phyloP scores from a whole-genome alignment of 768 basidiomycete species.

The Russula sp. region DNA sequence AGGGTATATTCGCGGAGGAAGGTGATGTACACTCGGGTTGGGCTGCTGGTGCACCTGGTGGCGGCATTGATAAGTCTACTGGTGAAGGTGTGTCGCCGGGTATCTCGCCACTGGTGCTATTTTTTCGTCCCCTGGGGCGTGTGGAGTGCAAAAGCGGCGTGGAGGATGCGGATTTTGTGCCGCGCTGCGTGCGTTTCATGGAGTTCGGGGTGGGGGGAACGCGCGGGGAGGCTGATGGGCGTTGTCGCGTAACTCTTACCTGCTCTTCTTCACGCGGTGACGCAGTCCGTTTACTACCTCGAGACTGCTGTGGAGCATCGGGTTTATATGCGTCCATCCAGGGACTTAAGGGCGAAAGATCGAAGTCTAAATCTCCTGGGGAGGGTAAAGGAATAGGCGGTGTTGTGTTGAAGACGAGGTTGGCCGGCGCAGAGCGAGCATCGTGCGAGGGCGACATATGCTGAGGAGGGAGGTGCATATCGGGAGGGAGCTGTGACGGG shows the following conservation, averaged over 20 bases:
- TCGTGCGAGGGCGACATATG: conserved; percentile 26
- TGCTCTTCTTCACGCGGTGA: conserved; percentile 22
- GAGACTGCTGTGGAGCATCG: conserved; percentile 26
- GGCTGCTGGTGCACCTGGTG: conserved; percentile 54
- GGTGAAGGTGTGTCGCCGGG: conserved; percentile 69
- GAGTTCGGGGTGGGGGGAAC: conserved; percentile 8
- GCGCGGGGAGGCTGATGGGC: conserved; percentile 18
- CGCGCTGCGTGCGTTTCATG: conserved; percentile 6
- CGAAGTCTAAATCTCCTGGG: conserved; percentile 55
- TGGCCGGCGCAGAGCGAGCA: conserved; percentile 61
- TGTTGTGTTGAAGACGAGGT: conserved; percentile 58
- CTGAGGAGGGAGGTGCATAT: conserved; percentile 27
- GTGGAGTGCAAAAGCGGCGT: conserved; percentile 31
- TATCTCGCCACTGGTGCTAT: conserved; percentile 21
- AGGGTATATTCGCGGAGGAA: neutral
- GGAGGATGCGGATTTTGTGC: conserved; percentile 23
- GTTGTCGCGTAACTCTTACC: conserved; percentile 13
- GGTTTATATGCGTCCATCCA: conserved; percentile 63
- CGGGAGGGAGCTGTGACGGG: conserved; percentile 20
- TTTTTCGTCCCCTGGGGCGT: conserved; percentile 40
- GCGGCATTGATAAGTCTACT: conserved; percentile 85
- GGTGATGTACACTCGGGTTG: conserved; percentile 15
- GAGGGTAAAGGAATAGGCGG: conserved; percentile 38
- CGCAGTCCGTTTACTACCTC: conserved; percentile 20
- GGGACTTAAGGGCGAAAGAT: conserved; percentile 75